Base-by-base conservation (phyloP, 768 basidiomycete species). In the Tulasnella sp. region DNA sequence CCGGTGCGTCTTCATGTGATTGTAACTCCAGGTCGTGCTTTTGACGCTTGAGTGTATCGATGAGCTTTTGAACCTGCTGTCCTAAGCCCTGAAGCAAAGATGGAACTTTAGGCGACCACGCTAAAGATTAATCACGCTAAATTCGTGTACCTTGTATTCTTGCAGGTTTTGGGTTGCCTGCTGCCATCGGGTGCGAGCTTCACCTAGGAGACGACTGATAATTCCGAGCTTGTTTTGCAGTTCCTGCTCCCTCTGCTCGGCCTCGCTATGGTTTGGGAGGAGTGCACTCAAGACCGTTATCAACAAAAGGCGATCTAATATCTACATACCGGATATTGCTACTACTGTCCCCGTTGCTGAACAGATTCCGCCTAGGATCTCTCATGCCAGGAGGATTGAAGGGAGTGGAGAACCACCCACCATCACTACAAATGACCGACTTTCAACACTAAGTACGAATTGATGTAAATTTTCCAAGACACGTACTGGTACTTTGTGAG, bases 1-100 rank as follows among this genome's bases (percentile, higher is more conserved):
- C 79, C 1, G 86, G 84, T 68, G 85, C 72, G 11, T 86, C 84
- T 19, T 86, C 84, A 59, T 84, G 85, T 11, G 77, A 76, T 62
- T 85, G 84, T 11, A 58, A 44, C 45, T 63, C 29, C 13, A 66
- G 23, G 15, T 34, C 19, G 17, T 44, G 32, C 27, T 55, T 52
- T 26, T 47, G 10, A 2, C 32, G 21, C 41, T 38, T 56, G 29
- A 53, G 50, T 17, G n/a, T 2, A 24, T n/a, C 21, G 34, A 54
- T 61, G 17, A 55, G 19, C 2, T 30, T 1, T 3, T 51, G 27
- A n/a, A 59, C 3, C 5, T 9, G 24, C 23, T 32, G 34, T 13
- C 55, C 30, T 19, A 24, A 34, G 17, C 21, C 27, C 53, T 55
- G 17, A n/a, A n/a, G n/a, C n/a, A n/a, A n/a, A n/a, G n/a, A n/a